phyloP scores from a whole-genome alignment of 352 stramenopile genomes.

The Phytophthora nicotianae region DNA sequence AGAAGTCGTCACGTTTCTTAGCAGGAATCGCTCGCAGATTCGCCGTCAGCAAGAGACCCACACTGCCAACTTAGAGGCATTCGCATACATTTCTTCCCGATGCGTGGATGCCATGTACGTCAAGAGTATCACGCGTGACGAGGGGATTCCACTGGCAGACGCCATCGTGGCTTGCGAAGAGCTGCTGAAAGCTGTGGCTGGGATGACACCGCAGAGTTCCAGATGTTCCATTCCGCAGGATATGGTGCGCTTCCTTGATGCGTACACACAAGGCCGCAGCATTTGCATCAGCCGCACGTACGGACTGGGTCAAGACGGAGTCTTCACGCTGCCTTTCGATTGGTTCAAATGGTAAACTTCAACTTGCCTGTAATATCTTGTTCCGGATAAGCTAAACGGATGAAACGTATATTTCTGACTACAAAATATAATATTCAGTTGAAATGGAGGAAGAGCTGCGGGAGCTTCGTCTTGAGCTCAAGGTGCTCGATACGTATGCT shows the following conservation, averaged over 20 bases:
- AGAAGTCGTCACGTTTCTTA: constrained; percentile 33
- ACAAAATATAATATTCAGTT: constrained; percentile 15
- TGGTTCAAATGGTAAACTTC: constrained; percentile 45
- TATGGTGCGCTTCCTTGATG: constrained; percentile 36
- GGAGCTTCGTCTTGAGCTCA: constrained; percentile 34
- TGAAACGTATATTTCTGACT: constrained; percentile 1
- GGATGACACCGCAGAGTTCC: constrained; percentile 25
- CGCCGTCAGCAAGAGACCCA: constrained; percentile 28
- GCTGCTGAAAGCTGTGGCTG: constrained; percentile 39
- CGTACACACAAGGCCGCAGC: constrained; percentile 33
- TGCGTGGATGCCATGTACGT: constrained; percentile 45
- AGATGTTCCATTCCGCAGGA: constrained; percentile 27
- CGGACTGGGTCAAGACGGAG: constrained; percentile 48
- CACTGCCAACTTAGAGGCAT: constrained; percentile 40
- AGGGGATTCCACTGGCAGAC: constrained; percentile 40
- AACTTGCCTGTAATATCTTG: constrained; percentile 18
- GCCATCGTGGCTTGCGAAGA: constrained; percentile 42
- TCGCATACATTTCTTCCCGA: constrained; percentile 38
- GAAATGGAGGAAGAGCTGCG: constrained; percentile 32
- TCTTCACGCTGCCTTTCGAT: constrained; percentile 49
- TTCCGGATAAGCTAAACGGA: constrained; percentile 7
- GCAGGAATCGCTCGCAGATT: constrained; percentile 32
- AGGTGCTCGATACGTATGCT: constrained; percentile 10
- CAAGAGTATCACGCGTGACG: constrained; percentile 34
- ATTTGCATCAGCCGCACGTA: constrained; percentile 44